Evolutionary conservation across 2,329 filamentous ascomycete genomes (phyloP), one percentile per base, ranked within the genome.

Genomic region (Cadophora gregata): DNA sequence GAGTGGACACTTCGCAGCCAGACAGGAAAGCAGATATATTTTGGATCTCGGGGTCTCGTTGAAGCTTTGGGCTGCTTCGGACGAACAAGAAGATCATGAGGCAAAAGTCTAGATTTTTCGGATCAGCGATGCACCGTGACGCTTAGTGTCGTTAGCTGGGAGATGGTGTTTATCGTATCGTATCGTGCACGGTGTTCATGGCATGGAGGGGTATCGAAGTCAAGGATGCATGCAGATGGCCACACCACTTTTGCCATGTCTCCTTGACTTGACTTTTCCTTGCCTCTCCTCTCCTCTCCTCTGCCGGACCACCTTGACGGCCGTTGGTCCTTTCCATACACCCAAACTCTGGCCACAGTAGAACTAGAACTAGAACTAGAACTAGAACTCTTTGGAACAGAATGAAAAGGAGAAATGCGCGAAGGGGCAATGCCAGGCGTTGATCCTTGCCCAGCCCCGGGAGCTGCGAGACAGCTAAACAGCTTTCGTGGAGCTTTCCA

Each of bases 101-200:
- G 31, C 19, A 58, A 21, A 58, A 58, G 53, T 38, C 29, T 25
- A 38, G 31, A 38, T 16, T 36, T 25, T 21, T 38, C 31, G 53
- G 53, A 58, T 58, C 53, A 58, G 53, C 53, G 31, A 58, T 58
- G 53, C 53, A 36, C 42, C 25, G 59, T 62, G 59, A 36, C 27
- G 45, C 27, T 9, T 48, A 47, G 27, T 58, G 55, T n/a, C n/a
- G n/a, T 45, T 51, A 51, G 45, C 16, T 33, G 45, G 25, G 16
- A 50, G 31, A 45, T 36, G 56, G 14, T 27, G 19, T 55, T 10
- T 29, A 33, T 16, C 3, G 55, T 47, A n/a, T 10, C 25, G n/a
- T 25, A 36, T 58, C 31, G 53, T 58, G 53, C 53, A 58, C 53
- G 53, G 53, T 38, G 53, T 21, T 33, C 51, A 58, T 58, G 53